These are phyloP conservation scores for Tolypocladium guangdongense DNA, from an alignment of 2,329 filamentous ascomycete genomes.

Conservation along the genomic window DNA sequence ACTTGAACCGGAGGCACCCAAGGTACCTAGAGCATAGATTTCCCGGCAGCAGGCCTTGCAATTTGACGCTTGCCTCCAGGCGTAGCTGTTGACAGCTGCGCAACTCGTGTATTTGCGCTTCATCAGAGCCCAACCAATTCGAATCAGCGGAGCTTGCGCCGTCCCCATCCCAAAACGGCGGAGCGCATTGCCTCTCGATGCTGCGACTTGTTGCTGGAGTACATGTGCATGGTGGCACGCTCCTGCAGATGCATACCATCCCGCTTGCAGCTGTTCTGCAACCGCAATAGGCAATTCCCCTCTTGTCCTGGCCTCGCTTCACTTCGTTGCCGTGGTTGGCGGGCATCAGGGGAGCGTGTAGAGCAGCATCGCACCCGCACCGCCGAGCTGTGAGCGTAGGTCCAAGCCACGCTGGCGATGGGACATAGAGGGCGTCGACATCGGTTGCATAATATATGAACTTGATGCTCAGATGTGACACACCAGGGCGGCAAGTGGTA, in stretches of 20 bases:
- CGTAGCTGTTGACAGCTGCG: not conserved
- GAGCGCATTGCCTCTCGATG: no score
- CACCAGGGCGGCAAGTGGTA: no score
- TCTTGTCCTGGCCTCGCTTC: not conserved
- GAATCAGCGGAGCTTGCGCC: not conserved
- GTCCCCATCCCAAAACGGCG: not conserved
- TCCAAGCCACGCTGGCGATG: not conserved
- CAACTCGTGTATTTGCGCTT: not conserved
- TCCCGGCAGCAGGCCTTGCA: no score
- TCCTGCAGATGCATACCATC: not conserved
- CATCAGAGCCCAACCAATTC: not conserved
- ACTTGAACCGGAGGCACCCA: no score
- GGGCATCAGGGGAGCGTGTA: not conserved
- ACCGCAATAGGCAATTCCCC: not conserved
- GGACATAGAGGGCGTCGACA: no score
- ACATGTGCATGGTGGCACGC: not conserved
- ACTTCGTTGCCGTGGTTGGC: not conserved
- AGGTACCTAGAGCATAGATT: no score
- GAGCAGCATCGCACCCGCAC: not conserved
- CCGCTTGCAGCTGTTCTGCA: not conserved
- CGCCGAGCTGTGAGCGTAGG: not conserved
- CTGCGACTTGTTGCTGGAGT: not conserved
- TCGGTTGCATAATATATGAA: no score
- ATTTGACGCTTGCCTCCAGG: not conserved
- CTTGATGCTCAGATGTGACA: no score